A percentile compares a stretch with the other conserved stretches of the same genome.
Evolutionary conservation across 352 stramenopile species (phyloP).

Genomic region (Phytophthora chlamydospora): DNA sequence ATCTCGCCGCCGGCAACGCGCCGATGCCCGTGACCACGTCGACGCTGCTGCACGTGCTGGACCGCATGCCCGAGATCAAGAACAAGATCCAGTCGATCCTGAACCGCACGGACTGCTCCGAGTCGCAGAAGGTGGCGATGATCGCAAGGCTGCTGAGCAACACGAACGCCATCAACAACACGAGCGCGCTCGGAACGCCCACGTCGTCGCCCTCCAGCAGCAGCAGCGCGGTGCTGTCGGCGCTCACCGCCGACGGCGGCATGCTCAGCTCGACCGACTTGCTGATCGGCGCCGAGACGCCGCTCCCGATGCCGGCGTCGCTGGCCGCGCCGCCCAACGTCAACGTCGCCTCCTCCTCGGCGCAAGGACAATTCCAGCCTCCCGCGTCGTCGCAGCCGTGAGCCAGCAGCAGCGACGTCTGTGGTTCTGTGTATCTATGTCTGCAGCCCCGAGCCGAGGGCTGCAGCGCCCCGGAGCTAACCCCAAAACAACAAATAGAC

Average conservation of each 20-base stretch:
- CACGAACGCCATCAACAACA: constrained; percentile 78
- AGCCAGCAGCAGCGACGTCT: not conserved
- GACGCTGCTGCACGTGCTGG: constrained; percentile 79
- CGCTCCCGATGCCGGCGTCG: constrained; percentile 55
- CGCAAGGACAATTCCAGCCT: constrained; percentile 33
- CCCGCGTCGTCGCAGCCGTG: constrained; percentile 32
- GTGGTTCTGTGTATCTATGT: constrained; percentile 39
- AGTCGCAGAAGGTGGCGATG: constrained; percentile 89
- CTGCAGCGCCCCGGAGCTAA: constrained; percentile 8
- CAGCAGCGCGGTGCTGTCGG: constrained; percentile 33
- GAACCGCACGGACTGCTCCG: constrained; percentile 84
- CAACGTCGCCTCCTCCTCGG: constrained; percentile 34
- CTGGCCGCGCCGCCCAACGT: constrained; percentile 27
- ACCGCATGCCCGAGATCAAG: constrained; percentile 91
- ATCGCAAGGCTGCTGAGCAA: constrained; percentile 86
- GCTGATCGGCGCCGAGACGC: constrained; percentile 52
- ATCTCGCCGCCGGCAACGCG: constrained; percentile 26
- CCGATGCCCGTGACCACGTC: constrained; percentile 80
- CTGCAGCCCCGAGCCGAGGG: constrained; percentile 19
- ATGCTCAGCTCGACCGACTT: constrained; percentile 44
- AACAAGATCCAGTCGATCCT: constrained; percentile 90
- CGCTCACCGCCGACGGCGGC: constrained; percentile 30
- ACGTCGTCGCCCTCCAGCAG: constrained; percentile 8
- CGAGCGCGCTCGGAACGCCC: constrained; percentile 28
- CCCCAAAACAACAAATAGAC: constrained; percentile 41